Conservation (phyloP, 2,329 filamentous ascomycete species). For the Fusarium denticulatum region DNA sequence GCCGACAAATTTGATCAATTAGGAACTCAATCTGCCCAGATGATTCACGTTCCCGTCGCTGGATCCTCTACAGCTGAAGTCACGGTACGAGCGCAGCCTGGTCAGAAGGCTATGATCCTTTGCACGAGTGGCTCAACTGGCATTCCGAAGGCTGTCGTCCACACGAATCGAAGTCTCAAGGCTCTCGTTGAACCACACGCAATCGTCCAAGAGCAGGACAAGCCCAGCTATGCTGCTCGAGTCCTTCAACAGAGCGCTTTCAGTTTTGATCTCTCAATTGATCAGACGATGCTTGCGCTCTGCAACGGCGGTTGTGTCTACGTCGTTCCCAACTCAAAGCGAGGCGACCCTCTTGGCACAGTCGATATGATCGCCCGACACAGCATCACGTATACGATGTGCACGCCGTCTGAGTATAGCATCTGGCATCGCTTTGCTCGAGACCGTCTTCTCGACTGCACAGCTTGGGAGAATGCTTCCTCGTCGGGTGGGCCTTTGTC, state of each 20-base stretch:
- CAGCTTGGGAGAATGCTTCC: neutral
- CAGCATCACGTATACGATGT: constrained; percentile 1
- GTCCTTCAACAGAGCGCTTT: constrained; percentile 25
- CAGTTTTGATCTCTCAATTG: constrained; percentile 23
- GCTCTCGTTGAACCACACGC: neutral
- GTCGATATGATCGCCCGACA: constrained; percentile 8
- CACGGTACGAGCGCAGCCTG: neutral
- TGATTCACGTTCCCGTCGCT: neutral
- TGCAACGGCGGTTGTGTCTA: constrained; percentile 7
- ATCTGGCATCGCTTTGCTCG: constrained; percentile 9
- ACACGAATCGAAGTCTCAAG: neutral
- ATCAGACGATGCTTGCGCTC: constrained; percentile 10
- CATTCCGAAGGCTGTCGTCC: constrained; percentile 4
- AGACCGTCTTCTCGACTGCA: neutral
- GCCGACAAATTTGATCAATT: neutral
- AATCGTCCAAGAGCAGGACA: neutral
- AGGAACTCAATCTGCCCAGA: neutral
- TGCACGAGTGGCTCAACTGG: constrained; percentile 24
- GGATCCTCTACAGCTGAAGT: neutral
- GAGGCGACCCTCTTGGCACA: neutral
- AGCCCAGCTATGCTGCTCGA: neutral
- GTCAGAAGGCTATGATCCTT: constrained; percentile 2
- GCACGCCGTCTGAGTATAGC: constrained; percentile 16
- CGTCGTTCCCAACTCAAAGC: neutral
- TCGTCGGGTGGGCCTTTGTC: neutral